Evolutionary conservation across 768 basidiomycete species (phyloP).

Genomic region (Suillus luteus): DNA sequence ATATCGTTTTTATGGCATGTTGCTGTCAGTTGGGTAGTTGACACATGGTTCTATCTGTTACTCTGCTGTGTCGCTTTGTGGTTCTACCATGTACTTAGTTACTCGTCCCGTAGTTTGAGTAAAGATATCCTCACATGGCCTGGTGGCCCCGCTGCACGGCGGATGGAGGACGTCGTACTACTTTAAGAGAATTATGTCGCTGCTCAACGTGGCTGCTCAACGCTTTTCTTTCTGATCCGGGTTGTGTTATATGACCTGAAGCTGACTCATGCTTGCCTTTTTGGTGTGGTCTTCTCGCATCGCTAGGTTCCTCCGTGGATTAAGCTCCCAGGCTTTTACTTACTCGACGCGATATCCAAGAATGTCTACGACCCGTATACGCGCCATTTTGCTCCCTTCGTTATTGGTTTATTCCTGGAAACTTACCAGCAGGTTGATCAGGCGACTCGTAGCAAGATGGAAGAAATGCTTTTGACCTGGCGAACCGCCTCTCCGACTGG

Average conservation of each 20-base stretch:
- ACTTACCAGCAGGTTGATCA: conserved; percentile 88
- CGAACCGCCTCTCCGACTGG: conserved; percentile 79
- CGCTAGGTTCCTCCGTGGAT: conserved; percentile 82
- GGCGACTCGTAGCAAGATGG: conserved; percentile 88
- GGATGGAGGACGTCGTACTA: conserved; percentile 39
- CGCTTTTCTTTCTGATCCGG: conserved; percentile 35
- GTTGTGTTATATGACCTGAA: conserved; percentile 31
- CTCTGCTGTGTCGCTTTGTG: conserved; percentile 28
- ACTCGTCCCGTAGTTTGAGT: conserved; percentile 44
- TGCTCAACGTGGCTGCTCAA: conserved; percentile 28
- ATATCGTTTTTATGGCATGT: conserved; percentile 24
- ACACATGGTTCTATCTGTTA: conserved; percentile 26
- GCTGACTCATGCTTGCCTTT: conserved; percentile 68
- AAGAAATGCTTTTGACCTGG: conserved; percentile 97
- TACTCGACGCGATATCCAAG: conserved; percentile 96
- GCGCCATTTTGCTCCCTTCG: conserved; percentile 77
- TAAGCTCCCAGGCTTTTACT: conserved; percentile 92
- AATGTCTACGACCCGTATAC: conserved; percentile 95
- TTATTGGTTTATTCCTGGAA: conserved; percentile 82
- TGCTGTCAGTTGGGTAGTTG: conserved; percentile 31
- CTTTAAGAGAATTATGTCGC: conserved; percentile 38
- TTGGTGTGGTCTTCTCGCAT: conserved; percentile 20
- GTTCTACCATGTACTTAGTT: conserved; percentile 47
- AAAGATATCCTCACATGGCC: conserved; percentile 41
- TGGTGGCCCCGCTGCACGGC: conserved; percentile 36